phyloP scores from a whole-genome alignment of 352 stramenopile genomes.

The Globisporangium acanthophoron region DNA sequence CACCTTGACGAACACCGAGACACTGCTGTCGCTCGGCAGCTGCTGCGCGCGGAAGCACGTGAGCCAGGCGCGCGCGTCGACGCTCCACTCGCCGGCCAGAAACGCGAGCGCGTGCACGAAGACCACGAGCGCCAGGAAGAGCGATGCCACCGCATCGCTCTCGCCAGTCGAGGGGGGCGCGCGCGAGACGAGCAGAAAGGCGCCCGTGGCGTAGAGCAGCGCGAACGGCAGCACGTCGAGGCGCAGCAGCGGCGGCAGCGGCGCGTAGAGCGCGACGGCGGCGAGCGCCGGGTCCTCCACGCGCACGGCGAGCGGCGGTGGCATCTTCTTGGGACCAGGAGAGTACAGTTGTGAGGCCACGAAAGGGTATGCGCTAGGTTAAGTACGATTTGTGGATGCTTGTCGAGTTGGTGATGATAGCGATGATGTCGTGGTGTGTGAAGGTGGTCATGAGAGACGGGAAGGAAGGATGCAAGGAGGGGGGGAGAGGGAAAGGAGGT shows the following conservation, averaged over 20 bases:
- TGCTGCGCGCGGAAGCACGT: conserved; percentile 17
- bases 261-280: conserved; percentile 50
- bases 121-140: conserved; percentile 38
- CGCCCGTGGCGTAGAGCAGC: conserved; percentile 31
- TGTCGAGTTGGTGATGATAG: background rate
- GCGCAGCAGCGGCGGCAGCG: conserved; percentile 45
- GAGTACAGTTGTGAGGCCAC: background rate
- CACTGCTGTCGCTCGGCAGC: conserved; percentile 1
- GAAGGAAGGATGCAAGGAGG: background rate
- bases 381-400: background rate
- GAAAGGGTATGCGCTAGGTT: background rate
- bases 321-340: background rate
- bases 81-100: conserved; percentile 49
- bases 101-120: conserved; percentile 54
- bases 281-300: conserved; percentile 52
- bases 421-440: no score
- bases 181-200: conserved; percentile 23
- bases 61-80: conserved; percentile 32
- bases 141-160: conserved; percentile 33
- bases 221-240: conserved; percentile 47
- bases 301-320: conserved; percentile 17
- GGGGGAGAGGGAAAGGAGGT: background rate
- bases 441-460: background rate
- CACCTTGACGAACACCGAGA: conserved; percentile 43
- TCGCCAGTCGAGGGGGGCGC: conserved; percentile 1